Conservation (phyloP, 2,329 filamentous ascomycete genomes). For the Colletotrichum tanaceti region DNA sequence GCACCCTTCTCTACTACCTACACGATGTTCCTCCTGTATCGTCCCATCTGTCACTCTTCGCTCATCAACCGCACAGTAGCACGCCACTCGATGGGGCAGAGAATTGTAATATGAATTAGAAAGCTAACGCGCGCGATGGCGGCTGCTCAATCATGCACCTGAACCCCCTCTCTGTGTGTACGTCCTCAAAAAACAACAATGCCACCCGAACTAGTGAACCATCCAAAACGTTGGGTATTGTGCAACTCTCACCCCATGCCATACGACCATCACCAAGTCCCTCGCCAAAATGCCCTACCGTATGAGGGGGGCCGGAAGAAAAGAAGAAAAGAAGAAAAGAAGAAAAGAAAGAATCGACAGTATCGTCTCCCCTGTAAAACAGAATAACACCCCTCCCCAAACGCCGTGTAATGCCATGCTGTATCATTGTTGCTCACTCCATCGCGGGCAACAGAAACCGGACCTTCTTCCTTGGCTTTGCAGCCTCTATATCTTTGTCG, state of each 20-base stretch:
- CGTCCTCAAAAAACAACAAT: not conserved
- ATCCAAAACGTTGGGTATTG: constrained; percentile 28
- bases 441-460: constrained; percentile 63
- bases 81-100: not conserved
- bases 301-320: constrained; percentile 13
- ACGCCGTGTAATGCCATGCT: constrained; percentile 31
- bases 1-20: not conserved
- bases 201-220: constrained; percentile 9
- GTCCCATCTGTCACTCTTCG: not conserved
- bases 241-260: constrained; percentile 30
- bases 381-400: not conserved
- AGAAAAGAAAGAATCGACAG: constrained; percentile 8
- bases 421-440: constrained; percentile 45
- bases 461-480: constrained; percentile 67
- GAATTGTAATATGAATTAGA: constrained; percentile 24
- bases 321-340: constrained; percentile 16
- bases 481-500: constrained; percentile 53
- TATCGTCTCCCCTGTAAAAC: constrained; percentile 45
- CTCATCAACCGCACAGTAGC: not conserved
- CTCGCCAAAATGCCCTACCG: not conserved
- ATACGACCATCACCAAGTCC: constrained; percentile 5
- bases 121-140: constrained; percentile 14
- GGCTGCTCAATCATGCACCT: constrained; percentile 25
- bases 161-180: constrained; percentile 7
- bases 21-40: not conserved